Conservation (phyloP, 2,329 filamentous ascomycete species). For the Nannizziopsis arthrosporioides region DNA sequence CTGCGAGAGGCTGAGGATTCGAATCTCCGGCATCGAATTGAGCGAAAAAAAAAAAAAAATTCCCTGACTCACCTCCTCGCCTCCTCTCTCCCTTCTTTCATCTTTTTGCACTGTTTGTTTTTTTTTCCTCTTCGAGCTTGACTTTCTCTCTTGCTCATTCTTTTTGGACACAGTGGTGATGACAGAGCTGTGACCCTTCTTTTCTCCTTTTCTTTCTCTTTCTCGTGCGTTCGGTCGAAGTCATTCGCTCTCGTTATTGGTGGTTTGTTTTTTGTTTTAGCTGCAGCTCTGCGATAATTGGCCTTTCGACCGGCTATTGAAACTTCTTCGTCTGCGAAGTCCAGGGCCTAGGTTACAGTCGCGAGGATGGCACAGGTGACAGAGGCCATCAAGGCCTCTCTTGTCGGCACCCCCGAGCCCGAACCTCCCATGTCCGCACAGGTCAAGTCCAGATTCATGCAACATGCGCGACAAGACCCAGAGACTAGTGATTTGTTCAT, state of each 20-base stretch:
- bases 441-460: conserved; percentile 62
- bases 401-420: conserved; percentile 50
- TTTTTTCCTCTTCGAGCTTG: background rate
- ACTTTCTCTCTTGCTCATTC: background rate
- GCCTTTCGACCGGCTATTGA: background rate
- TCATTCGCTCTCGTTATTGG: conserved; percentile 2
- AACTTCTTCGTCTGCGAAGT: background rate
- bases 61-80: conserved; percentile 1
- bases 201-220: background rate
- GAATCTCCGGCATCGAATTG: background rate
- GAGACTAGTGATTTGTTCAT: conserved; percentile 67
- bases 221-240: background rate
- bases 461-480: conserved; percentile 63
- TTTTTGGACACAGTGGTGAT: background rate
- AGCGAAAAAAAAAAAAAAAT: conserved; percentile 8
- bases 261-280: background rate
- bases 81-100: background rate
- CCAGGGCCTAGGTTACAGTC: background rate
- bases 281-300: background rate
- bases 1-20: too few species aligned
- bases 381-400: conserved; percentile 65
- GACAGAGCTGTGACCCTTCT: conserved; percentile 3
- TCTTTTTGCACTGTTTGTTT: background rate
- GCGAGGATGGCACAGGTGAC: conserved; percentile 42
- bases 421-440: conserved; percentile 58